phyloP scores from a whole-genome alignment of 768 basidiomycete genomes.

The Leccinum sublutescens region DNA sequence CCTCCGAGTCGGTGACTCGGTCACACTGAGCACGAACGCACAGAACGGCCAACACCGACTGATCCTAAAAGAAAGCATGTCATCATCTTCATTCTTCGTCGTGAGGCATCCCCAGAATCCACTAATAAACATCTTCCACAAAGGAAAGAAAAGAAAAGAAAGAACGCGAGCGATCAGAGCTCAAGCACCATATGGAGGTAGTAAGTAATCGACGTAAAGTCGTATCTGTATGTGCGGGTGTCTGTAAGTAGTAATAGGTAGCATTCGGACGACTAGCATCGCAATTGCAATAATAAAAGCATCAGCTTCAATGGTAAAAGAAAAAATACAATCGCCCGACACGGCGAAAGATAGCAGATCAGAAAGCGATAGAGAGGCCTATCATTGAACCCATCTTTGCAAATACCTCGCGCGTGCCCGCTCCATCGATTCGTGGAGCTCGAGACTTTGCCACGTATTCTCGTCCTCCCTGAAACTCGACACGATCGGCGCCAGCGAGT shows the following conservation, averaged over 20 bases:
- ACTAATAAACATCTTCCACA: slow-evolving; percentile 1
- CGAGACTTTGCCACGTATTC: slow-evolving; percentile 56
- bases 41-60: no score
- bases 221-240: not conserved
- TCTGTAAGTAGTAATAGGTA: not conserved
- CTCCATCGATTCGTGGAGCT: slow-evolving; percentile 66
- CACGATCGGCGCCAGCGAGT: slow-evolving; percentile 20
- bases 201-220: slow-evolving; percentile 2
- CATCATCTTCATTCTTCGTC: slow-evolving; percentile 1
- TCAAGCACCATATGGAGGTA: not conserved
- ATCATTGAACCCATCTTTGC: slow-evolving; percentile 20
- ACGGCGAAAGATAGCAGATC: not conserved
- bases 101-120: slow-evolving; percentile 3
- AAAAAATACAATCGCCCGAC: not conserved
- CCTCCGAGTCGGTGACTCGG: no score
- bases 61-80: not conserved
- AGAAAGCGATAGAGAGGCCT: not conserved
- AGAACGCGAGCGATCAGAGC: not conserved
- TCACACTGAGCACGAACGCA: no score
- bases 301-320: not conserved
- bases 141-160: not conserved
- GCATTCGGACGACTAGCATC: slow-evolving; percentile 1
- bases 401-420: slow-evolving; percentile 41
- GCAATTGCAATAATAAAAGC: not conserved
- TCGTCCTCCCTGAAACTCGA: slow-evolving; percentile 45